Evolutionary conservation across 2,329 filamentous ascomycete genomes (phyloP).

Genomic region (Ustilaginoidea virens): DNA sequence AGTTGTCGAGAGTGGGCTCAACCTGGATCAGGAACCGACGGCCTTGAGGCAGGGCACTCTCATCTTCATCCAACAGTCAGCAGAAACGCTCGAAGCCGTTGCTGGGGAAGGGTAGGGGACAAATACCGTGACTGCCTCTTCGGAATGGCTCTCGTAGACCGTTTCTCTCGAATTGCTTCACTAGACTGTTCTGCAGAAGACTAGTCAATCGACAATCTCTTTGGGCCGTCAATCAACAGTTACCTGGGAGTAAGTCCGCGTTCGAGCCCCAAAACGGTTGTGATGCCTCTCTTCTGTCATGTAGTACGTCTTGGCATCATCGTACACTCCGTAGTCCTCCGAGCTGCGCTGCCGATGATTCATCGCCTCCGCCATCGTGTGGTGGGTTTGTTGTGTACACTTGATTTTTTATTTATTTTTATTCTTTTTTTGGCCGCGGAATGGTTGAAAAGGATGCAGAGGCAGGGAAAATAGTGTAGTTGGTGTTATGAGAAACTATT

Average conservation of each 20-base stretch:
- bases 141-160: constrained; percentile 38
- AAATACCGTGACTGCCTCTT: constrained; percentile 42
- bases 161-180: constrained; percentile 36
- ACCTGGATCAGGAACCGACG: constrained; percentile 81
- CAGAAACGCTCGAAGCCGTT: constrained; percentile 1
- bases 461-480: too few species aligned
- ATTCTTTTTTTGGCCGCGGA: too few species aligned
- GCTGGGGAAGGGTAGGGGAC: neutral
- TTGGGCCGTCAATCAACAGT: constrained; percentile 3
- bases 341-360: constrained; percentile 11
- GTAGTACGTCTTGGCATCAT: constrained; percentile 45
- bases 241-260: constrained; percentile 42
- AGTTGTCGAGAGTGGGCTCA: constrained; percentile 61
- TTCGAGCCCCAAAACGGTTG: constrained; percentile 32
- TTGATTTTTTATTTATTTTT: too few species aligned
- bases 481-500: too few species aligned
- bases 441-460: too few species aligned
- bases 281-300: constrained; percentile 37
- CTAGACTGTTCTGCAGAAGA: constrained; percentile 31
- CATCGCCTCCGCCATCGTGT: neutral
- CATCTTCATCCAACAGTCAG: constrained; percentile 55
- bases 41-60: constrained; percentile 44
- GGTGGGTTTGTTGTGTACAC: neutral
- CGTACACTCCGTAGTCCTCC: constrained; percentile 34
- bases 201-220: constrained; percentile 12